A percentile compares a stretch with the other conserved stretches of the same genome.
Conservation (phyloP, 2,329 filamentous ascomycete genomes). For the Lachnellula occidentalis region DNA sequence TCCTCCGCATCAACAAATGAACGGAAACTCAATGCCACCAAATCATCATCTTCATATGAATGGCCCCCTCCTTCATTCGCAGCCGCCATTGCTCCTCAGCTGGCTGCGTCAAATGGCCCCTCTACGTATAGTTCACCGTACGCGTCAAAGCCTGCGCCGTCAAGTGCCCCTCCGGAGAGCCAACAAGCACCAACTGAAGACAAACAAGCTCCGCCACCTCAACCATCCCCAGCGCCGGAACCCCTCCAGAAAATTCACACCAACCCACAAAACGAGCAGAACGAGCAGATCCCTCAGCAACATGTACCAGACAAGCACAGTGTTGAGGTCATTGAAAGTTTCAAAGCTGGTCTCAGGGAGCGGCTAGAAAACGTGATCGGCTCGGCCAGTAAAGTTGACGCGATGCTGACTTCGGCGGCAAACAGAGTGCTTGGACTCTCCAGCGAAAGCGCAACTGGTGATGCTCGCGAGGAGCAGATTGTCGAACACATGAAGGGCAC, state of each 20-base stretch:
- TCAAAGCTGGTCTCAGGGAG: too few species aligned
- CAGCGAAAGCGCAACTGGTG: constrained; percentile 18
- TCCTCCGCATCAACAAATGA: constrained; percentile 14
- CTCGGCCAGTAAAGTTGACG: constrained; percentile 8
- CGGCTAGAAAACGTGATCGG: too few species aligned
- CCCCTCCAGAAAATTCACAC: neutral
- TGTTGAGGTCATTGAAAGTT: too few species aligned
- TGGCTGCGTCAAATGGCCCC: constrained; percentile 13
- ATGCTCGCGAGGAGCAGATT: constrained; percentile 22
- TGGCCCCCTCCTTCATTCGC: constrained; percentile 13
- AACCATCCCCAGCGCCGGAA: neutral
- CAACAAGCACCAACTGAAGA: constrained; percentile 1
- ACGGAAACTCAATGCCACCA: constrained; percentile 12
- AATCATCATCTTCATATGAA: constrained; percentile 13
- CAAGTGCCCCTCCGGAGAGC: constrained; percentile 5
- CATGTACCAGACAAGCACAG: neutral
- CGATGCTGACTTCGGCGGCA: constrained; percentile 28
- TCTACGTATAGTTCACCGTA: constrained; percentile 32
- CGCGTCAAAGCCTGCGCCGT: constrained; percentile 25
- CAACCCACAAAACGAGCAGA: neutral
- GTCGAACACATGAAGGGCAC: constrained; percentile 22
- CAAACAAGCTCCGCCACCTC: neutral
- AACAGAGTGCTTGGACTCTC: constrained; percentile 26
- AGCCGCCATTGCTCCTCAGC: constrained; percentile 21
- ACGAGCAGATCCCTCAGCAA: constrained; percentile 1